Conservation (phyloP, 768 basidiomycete genomes). For the Mycena polygramma region DNA sequence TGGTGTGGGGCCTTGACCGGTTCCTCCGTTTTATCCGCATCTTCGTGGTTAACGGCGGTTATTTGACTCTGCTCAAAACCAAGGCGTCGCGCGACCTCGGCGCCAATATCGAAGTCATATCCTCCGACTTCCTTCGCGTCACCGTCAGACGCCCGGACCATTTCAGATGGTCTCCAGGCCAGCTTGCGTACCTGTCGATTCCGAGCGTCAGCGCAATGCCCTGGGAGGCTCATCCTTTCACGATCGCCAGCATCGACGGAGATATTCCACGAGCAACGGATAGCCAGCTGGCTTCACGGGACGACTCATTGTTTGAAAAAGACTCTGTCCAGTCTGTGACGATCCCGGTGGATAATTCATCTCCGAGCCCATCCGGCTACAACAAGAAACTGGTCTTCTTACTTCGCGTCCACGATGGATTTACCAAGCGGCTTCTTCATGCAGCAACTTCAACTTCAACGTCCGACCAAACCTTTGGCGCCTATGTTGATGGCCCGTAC, state of each 20-base stretch:
- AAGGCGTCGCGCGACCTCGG: slow-evolving; percentile 13
- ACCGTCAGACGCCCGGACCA: slow-evolving; percentile 54
- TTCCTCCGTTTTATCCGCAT: slow-evolving; percentile 53
- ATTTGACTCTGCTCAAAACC: slow-evolving; percentile 22
- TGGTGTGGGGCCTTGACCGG: slow-evolving; percentile 64
- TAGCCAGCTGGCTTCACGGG: not conserved
- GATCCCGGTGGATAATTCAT: slow-evolving; percentile 4
- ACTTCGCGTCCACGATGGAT: slow-evolving; percentile 65
- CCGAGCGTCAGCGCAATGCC: slow-evolving; percentile 60
- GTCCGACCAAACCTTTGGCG: slow-evolving; percentile 45
- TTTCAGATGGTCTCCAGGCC: slow-evolving; percentile 63
- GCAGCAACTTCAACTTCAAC: slow-evolving; percentile 41
- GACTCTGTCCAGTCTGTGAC: slow-evolving; percentile 16
- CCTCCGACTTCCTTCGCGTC: slow-evolving; percentile 52
- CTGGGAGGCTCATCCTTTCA: slow-evolving; percentile 66
- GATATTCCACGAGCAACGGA: slow-evolving; percentile 9
- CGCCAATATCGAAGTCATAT: slow-evolving; percentile 28
- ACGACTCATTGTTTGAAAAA: slow-evolving; percentile 22
- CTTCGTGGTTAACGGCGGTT: slow-evolving; percentile 39
- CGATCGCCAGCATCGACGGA: slow-evolving; percentile 57
- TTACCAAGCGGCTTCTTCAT: slow-evolving; percentile 60
- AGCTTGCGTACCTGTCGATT: slow-evolving; percentile 60
- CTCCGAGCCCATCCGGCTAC: slow-evolving; percentile 15
- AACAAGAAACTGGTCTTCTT: slow-evolving; percentile 65
- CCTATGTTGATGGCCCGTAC: slow-evolving; percentile 69